These are phyloP conservation scores for Verticillium albo-atrum DNA, from an alignment of 2,329 filamentous ascomycete species.

Conservation along the genomic window DNA sequence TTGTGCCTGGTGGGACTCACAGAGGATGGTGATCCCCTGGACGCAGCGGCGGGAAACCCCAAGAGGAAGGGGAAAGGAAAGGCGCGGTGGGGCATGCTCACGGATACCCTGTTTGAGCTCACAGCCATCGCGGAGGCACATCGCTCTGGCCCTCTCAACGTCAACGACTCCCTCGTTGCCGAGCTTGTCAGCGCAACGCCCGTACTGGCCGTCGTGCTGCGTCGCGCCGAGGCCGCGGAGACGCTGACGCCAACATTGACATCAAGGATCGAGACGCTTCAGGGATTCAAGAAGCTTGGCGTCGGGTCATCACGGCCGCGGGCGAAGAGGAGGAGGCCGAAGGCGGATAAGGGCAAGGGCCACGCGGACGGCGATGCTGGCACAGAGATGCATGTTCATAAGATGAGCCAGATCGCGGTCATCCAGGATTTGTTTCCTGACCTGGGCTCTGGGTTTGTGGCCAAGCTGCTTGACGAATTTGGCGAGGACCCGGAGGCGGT, in stretches of 20 bases:
- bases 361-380: constrained; percentile 29
- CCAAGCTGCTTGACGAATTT: constrained; percentile 76
- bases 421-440: constrained; percentile 93
- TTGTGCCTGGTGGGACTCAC: constrained; percentile 69
- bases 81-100: constrained; percentile 68
- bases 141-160: constrained; percentile 48
- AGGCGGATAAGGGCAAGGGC: constrained; percentile 59
- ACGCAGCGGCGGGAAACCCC: neutral
- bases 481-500: constrained; percentile 72
- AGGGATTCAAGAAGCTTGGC: constrained; percentile 54
- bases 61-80: constrained; percentile 23
- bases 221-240: constrained; percentile 44
- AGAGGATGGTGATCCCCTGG: constrained; percentile 27
- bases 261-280: constrained; percentile 57
- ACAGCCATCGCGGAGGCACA: constrained; percentile 67
- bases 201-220: constrained; percentile 59
- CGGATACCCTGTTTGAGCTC: constrained; percentile 79
- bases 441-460: constrained; percentile 76
- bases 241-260: constrained; percentile 51
- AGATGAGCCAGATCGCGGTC: constrained; percentile 78
- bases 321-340: constrained; percentile 39
- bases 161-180: constrained; percentile 70
- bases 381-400: constrained; percentile 66
- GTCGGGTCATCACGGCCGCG: constrained; percentile 44
- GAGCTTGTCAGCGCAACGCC: constrained; percentile 80